Evolutionary conservation across 805 yeast genomes (phyloP).

Genomic region (Metschnikowia lochheadii): DNA sequence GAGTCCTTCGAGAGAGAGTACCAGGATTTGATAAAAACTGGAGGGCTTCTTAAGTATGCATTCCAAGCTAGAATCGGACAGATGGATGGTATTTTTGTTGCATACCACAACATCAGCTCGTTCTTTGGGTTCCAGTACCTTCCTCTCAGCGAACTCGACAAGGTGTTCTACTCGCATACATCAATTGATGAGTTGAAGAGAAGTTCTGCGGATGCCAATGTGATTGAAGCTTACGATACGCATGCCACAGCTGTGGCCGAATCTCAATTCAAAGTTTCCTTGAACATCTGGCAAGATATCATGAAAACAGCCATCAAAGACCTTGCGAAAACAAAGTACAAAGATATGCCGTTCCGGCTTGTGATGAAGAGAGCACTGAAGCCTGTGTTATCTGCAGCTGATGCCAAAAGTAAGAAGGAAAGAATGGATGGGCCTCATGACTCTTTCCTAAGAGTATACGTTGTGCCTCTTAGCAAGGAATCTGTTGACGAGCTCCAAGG

Average conservation of each 20-base stretch:
- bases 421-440: constrained; percentile 3
- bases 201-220: constrained; percentile 10
- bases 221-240: constrained; percentile 8
- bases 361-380: constrained; percentile 18
- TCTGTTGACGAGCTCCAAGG: constrained; percentile 23
- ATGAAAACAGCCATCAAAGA: constrained; percentile 28
- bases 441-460: constrained; percentile 24
- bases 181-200: constrained; percentile 3
- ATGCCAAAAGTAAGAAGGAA: not conserved
- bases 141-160: constrained; percentile 69
- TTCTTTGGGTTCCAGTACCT: constrained; percentile 90
- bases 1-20: constrained; percentile 85
- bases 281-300: constrained; percentile 25
- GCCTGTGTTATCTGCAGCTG: not conserved
- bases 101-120: constrained; percentile 77
- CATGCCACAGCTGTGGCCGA: constrained; percentile 16
- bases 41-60: constrained; percentile 74
- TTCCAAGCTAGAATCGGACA: constrained; percentile 92
- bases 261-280: constrained; percentile 17
- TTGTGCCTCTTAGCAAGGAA: constrained; percentile 24
- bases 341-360: constrained; percentile 26
- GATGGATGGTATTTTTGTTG: constrained; percentile 95
- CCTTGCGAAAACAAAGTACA: constrained; percentile 15
- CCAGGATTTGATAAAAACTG: constrained; percentile 66
- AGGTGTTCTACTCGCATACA: constrained; percentile 25